These are phyloP conservation scores for Daldinia caldariorum DNA, from an alignment of 495 filamentous ascomycete species.

Conservation along the genomic window DNA sequence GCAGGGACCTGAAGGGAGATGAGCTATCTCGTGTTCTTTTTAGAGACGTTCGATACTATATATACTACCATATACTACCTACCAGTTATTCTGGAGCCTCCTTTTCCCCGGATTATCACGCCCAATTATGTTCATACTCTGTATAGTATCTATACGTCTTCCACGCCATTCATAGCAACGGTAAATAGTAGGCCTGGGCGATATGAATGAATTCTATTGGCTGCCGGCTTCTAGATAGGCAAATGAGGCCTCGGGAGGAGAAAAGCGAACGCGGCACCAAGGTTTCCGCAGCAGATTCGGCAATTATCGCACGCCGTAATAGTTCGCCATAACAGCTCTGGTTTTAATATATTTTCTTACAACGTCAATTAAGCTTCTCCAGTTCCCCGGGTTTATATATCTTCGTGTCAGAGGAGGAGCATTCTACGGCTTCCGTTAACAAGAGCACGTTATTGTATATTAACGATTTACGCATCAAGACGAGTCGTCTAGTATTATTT, in stretches of 20 bases:
- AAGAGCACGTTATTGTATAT: no score
- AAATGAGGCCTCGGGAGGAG: conserved; percentile 15
- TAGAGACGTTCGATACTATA: conserved; percentile 9
- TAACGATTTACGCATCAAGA: no score
- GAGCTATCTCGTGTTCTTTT: neutral
- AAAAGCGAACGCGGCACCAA: conserved; percentile 28
- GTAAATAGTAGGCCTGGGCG: neutral
- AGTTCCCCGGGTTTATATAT: conserved; percentile 36
- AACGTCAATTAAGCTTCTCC: neutral
- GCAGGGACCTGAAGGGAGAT: neutral
- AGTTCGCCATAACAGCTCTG: neutral
- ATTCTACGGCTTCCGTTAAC: neutral
- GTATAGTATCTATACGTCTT: conserved; percentile 15
- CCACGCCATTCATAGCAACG: conserved; percentile 4
- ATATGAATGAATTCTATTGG: conserved; percentile 13
- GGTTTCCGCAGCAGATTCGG: conserved; percentile 29
- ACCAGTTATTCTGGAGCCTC: conserved; percentile 1
- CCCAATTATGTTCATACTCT: conserved; percentile 13
- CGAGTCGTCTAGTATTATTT: no score
- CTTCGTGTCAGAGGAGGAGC: conserved; percentile 14
- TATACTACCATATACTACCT: conserved; percentile 26
- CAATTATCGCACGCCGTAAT: conserved; percentile 3
- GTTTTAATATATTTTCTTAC: conserved; percentile 19
- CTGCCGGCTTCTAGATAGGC: neutral
- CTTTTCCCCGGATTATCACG: conserved; percentile 14